Conservation (phyloP, 1,139 yeast genomes). For the Debaryomyces psychrophilus region DNA sequence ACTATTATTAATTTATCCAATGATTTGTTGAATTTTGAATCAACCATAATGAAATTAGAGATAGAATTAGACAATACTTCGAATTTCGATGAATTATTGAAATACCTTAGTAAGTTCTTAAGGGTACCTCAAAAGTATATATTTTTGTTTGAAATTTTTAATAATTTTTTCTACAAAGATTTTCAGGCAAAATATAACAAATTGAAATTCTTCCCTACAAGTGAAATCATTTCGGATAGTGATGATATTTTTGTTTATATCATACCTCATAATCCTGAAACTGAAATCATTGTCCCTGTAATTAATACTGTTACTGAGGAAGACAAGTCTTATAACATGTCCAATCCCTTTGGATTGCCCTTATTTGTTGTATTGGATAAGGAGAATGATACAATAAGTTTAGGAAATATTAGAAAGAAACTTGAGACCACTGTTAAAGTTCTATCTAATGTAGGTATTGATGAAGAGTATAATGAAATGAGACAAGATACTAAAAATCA, state of each 20-base stretch:
- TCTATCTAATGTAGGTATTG: slow-evolving; percentile 30
- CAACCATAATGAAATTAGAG: slow-evolving; percentile 48
- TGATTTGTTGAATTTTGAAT: slow-evolving; percentile 31
- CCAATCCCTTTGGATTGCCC: slow-evolving; percentile 67
- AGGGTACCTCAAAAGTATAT: slow-evolving; percentile 47
- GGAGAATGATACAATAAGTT: slow-evolving; percentile 49
- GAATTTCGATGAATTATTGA: slow-evolving; percentile 64
- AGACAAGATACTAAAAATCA: slow-evolving; percentile 23
- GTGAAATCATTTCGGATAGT: slow-evolving; percentile 64
- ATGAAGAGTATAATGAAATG: slow-evolving; percentile 26
- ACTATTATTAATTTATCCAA: slow-evolving; percentile 63
- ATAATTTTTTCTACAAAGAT: slow-evolving; percentile 67
- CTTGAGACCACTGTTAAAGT: slow-evolving; percentile 43
- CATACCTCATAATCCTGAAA: slow-evolving; percentile 46
- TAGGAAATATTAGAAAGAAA: slow-evolving; percentile 58
- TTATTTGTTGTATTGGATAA: slow-evolving; percentile 63
- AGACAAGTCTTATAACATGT: slow-evolving; percentile 40
- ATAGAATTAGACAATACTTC: slow-evolving; percentile 74
- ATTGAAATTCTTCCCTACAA: slow-evolving; percentile 63
- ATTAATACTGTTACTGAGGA: slow-evolving; percentile 54
- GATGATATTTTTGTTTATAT: slow-evolving; percentile 77
- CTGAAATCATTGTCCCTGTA: slow-evolving; percentile 69
- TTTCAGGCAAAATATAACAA: slow-evolving; percentile 66
- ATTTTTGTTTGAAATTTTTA: slow-evolving; percentile 72
- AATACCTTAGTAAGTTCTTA: slow-evolving; percentile 59